Evolutionary conservation across 2,329 filamentous ascomycete species (phyloP), one percentile per base, ranked within the genome.

Genomic region (Alternaria ethzedia): DNA sequence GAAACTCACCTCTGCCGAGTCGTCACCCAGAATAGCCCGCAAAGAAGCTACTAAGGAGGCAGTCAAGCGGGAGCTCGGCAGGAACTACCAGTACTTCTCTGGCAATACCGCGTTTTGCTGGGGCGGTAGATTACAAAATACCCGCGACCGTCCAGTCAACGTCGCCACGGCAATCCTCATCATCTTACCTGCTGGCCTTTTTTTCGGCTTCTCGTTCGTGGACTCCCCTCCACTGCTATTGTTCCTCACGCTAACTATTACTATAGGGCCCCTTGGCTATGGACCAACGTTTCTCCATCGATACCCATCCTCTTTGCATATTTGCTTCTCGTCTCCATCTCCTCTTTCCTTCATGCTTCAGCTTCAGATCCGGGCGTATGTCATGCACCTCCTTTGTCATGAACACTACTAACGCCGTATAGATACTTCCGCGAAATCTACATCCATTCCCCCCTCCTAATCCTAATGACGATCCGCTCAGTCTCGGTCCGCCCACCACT

Each of bases 281-380:
- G 94, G 94, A 84, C 89, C 70, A 86, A 97, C 73, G 86, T 97
- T 68, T 96, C 93, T 41, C 94, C 94, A 30, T 94, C 93, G 57
- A 88, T 98, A 72, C 96, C 96, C 56, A 88, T 98, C 71, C 81
- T 93, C 46, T 98, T 97, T 82, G 94, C 89, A 57, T 99, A 99
- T 78, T 76, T 97, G n/a, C 93, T 93, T 74, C 94, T 91, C 78
- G 85, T 99, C 26, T 96, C 92, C 80, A 85, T 97, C 51, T 97
- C 94, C 23, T 98, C 96, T 4, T 99, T 98, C 76, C 75, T 97
- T 59, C 95, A 97, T 81, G 96, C 95, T 5, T 97, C 96, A 3
- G 87, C 91, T 57, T 92, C 95, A 47, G 95, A 99, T 81, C 95
- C 96, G 28, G 96, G 96, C 61, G 94, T 97, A 87, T 86, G 92